Evolutionary conservation across 2,329 filamentous ascomycete genomes (phyloP), one percentile per base, ranked within the genome.

Genomic region (Alternaria novae-zelandiae): DNA sequence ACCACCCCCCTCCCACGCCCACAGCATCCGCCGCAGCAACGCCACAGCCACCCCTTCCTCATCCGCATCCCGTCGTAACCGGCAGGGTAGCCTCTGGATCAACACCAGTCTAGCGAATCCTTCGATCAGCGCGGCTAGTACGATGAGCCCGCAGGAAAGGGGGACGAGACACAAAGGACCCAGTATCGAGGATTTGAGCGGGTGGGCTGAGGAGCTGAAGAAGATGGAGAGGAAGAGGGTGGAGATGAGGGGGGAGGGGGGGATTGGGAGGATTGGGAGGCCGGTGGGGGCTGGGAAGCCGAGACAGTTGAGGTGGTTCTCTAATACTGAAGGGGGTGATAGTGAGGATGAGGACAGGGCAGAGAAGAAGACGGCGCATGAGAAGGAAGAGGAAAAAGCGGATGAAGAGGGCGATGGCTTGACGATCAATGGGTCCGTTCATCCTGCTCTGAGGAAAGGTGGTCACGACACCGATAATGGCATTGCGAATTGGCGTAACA

Each of bases 181-280:
- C 4, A 67, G 59, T 20, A 45, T 56, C 6, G 17, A 26, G 10
- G 67, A 63, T 8, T 32, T 65, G 8, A 28, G 17, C 15, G 15
- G 11, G 5, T 69, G 64, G 67, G 67, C 67, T 1, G 20, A 54
- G 11, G 57, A 68, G 21, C 12, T 68, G 7, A 61, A 58, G 36
- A 46, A 15, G 4, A 66, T 68, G 66, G 57, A 64, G 44, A 53
- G 30, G 4, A 63, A 58, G 57, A 51, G 56, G 5, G 9, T 30
- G 6, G 61, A 54, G 4, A 26, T 59, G n/a, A 17, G 28, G 4
- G 5, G 41, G 3, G 47, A 15, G 0, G 44, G 41, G n/a, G 17
- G 41, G 1, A 6, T 32, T 15, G 32, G 32, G 13, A 7, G 13
- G 13, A 4, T n/a, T 5, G 32, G 32, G 15, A 41, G 36, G 32